These are phyloP conservation scores for Metarhizium humberi DNA, from an alignment of 2,329 filamentous ascomycete species.

Conservation along the genomic window DNA sequence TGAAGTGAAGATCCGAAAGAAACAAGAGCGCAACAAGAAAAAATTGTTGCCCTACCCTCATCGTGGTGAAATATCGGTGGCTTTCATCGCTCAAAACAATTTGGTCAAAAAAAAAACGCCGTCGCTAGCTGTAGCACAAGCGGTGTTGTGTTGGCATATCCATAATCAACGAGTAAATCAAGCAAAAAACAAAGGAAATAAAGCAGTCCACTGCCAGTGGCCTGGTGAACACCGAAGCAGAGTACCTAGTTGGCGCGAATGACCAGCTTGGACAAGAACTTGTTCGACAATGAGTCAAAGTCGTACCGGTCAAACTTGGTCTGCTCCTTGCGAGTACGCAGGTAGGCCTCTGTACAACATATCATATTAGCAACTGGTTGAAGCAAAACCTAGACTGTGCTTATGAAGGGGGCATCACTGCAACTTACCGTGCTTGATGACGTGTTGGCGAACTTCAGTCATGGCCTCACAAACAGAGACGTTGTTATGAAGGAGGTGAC, in stretches of 20 bases:
- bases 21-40: slow-evolving; percentile 7
- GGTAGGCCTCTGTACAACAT: slow-evolving; percentile 63
- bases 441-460: slow-evolving; percentile 89
- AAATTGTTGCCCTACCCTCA: neutral
- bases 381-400: neutral
- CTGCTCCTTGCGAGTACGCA: slow-evolving; percentile 62
- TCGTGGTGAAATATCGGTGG: neutral
- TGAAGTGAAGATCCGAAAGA: slow-evolving; percentile 19
- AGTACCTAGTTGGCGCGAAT: slow-evolving; percentile 71
- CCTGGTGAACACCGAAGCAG: neutral
- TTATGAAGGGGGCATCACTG: neutral
- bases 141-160: slow-evolving; percentile 21
- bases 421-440: slow-evolving; percentile 81
- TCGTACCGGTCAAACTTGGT: slow-evolving; percentile 83
- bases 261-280: slow-evolving; percentile 92
- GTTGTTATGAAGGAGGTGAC: slow-evolving; percentile 85
- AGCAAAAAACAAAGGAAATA: slow-evolving; percentile 5
- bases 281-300: slow-evolving; percentile 94
- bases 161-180: slow-evolving; percentile 15
- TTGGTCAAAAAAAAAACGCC: slow-evolving; percentile 29
- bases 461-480: slow-evolving; percentile 86
- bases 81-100: slow-evolving; percentile 15
- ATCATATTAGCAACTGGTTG: slow-evolving; percentile 11
- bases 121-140: slow-evolving; percentile 27
- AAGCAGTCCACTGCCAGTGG: neutral